These are phyloP conservation scores for Cyclocybe aegerita DNA, from an alignment of 768 basidiomycete genomes.

Conservation along the genomic window DNA sequence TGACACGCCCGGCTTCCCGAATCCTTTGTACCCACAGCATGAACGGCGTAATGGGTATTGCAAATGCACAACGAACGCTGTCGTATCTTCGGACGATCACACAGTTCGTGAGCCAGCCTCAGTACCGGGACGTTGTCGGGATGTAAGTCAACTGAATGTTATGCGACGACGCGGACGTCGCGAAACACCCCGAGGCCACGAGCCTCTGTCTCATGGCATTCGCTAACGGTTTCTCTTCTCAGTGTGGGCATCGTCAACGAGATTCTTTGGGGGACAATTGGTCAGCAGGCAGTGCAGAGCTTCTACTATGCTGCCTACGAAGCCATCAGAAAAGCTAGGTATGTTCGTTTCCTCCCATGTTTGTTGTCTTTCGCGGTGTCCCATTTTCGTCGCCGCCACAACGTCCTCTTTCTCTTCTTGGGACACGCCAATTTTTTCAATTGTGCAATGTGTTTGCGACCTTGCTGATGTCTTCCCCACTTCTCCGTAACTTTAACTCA, in stretches of 20 bases:
- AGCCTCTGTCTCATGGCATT: background rate
- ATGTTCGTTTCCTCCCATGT: conserved; percentile 12
- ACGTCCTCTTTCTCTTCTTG: background rate
- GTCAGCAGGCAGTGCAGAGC: conserved; percentile 40
- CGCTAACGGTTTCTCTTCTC: conserved; percentile 10
- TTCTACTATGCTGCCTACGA: conserved; percentile 47
- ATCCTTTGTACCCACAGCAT: conserved; percentile 33
- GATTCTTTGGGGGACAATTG: conserved; percentile 58
- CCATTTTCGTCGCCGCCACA: background rate
- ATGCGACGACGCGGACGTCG: background rate
- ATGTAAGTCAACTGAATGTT: conserved; percentile 38
- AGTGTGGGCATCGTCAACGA: conserved; percentile 66
- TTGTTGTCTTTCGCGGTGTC: background rate
- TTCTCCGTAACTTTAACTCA: conserved; percentile 2
- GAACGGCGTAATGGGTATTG: conserved; percentile 84
- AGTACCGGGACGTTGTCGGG: conserved; percentile 72
- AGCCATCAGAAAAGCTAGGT: conserved; percentile 43
- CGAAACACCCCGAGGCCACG: background rate
- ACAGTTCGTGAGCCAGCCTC: conserved; percentile 82
- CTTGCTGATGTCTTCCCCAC: background rate
- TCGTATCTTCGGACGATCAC: conserved; percentile 78
- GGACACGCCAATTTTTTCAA: no score
- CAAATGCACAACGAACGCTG: conserved; percentile 84
- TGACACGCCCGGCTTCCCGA: conserved; percentile 2
- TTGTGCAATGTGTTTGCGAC: no score